A percentile compares a stretch with the other conserved stretches of the same genome.
These are phyloP conservation scores for Lecanoromycetidae sp. DNA, from an alignment of 2,329 filamentous ascomycete species.

Conservation along the genomic window DNA sequence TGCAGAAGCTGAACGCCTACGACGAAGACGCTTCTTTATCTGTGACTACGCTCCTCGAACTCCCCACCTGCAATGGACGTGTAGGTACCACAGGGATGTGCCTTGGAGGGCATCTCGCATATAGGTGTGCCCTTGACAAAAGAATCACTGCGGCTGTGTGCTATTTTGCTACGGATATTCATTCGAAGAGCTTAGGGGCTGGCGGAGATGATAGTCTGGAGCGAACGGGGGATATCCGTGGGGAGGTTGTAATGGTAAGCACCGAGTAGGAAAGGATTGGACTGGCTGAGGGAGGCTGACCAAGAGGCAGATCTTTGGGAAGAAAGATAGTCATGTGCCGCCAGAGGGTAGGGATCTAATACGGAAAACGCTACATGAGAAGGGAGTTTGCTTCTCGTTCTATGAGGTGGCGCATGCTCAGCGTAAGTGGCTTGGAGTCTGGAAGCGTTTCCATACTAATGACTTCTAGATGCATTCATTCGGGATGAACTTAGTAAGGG, in stretches of 20 bases:
- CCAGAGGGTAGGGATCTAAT: conserved; percentile 73
- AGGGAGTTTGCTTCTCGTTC: conserved; percentile 62
- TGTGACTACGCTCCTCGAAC: conserved; percentile 56
- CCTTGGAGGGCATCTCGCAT: conserved; percentile 78
- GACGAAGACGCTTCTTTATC: conserved; percentile 62
- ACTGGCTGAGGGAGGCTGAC: background rate
- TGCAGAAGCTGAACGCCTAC: conserved; percentile 67
- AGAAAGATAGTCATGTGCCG: conserved; percentile 82
- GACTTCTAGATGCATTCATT: conserved; percentile 63
- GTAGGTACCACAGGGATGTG: conserved; percentile 83
- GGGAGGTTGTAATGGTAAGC: conserved; percentile 60
- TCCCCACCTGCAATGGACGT: conserved; percentile 67
- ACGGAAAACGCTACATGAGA: conserved; percentile 65
- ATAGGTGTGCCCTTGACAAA: conserved; percentile 59
- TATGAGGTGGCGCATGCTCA: conserved; percentile 91
- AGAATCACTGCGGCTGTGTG: conserved; percentile 66
- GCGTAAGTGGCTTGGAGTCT: no score
- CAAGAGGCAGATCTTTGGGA: conserved; percentile 65
- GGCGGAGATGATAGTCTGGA: conserved; percentile 51
- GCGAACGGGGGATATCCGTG: conserved; percentile 55
- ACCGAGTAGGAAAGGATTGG: background rate
- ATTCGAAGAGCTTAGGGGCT: conserved; percentile 62
- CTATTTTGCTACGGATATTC: conserved; percentile 90
- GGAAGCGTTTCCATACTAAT: no score
- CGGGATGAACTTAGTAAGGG: conserved; percentile 86